Evolutionary conservation across 1,139 yeast genomes (phyloP), one percentile per base, ranked within the genome.

Genomic region (Zygosaccharomyces sapae): DNA sequence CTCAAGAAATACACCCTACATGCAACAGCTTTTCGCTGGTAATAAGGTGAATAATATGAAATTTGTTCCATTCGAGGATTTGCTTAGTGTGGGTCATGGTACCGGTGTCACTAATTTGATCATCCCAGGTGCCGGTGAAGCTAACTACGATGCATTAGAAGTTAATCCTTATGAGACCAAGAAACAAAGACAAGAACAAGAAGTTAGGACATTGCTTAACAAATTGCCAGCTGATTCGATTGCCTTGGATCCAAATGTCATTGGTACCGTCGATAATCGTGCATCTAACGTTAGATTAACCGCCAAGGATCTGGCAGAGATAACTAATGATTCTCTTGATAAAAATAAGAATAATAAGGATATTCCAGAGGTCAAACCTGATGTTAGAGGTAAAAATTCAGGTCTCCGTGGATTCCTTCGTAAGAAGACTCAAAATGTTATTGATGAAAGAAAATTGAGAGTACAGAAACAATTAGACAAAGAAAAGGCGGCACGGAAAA

Each of bases 61-160:
- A 58, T 89, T 84, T 64, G 95, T 92, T 24, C 99, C 99, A 10
- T 92, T 83, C 67, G 99, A 94, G 70, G 99, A 94, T 84, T 74
- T 92, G 20, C 74, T 94, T 25, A 96, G 97, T 18, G 79, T 86
- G 6, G 97, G 97, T 2, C 95, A 89, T 63, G 75, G 79, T 43
- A 69, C 72, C 10, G 97, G 97, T 20, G 75, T 89, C 46, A 79
- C 84, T 22, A 84, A 94, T 19, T 61, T 94, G 48, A 84, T 94
- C 55, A 77, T 92, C 48, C 98, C 99, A 34, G 99, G 99, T 34
- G 74, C 97, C 43, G 99, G 98, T 73, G 98, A 94, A 70, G 97
- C 98, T 52, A 94, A 94, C 70, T 90, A 79, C 65, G 99, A 94
- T 72, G 90, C 98, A 2, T 71, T 89, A 62, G 98, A 94, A 69